phyloP scores from a whole-genome alignment of 2,329 filamentous ascomycete genomes.

The Trichoderma atroviride region DNA sequence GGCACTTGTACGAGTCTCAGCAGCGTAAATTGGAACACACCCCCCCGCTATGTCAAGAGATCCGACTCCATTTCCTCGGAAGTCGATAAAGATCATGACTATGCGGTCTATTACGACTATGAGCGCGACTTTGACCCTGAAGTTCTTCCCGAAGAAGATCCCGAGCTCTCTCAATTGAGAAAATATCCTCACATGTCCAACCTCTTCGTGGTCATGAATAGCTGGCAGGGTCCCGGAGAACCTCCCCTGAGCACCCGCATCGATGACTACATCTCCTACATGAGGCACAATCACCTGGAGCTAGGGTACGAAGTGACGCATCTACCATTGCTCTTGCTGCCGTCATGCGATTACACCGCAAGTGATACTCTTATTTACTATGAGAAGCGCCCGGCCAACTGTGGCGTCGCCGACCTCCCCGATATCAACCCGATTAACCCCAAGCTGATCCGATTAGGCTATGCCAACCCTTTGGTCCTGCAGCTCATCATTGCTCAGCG shows the following conservation, averaged over 20 bases:
- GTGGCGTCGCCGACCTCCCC: conserved; percentile 53
- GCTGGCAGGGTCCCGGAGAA: not conserved
- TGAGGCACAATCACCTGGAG: not conserved
- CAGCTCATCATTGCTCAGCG: conserved; percentile 52
- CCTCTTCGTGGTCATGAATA: not conserved
- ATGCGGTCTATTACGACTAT: conserved; percentile 2
- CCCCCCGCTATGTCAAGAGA: not conserved
- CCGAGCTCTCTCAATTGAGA: not conserved
- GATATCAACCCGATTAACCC: conserved; percentile 50
- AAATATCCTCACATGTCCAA: not conserved
- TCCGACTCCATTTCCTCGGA: not conserved
- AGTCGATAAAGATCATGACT: conserved; percentile 7
- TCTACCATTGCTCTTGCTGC: conserved; percentile 37
- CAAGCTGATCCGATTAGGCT: conserved; percentile 50
- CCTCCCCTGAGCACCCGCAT: not conserved
- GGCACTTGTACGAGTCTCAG: not conserved
- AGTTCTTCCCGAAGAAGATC: not conserved
- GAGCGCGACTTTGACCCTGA: not conserved
- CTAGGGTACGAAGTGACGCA: not conserved
- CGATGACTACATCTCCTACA: not conserved
- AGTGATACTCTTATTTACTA: conserved; percentile 52
- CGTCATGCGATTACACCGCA: conserved; percentile 40
- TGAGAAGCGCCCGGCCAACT: conserved; percentile 47
- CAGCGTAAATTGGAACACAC: not conserved
- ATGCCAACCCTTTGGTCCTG: conserved; percentile 48